Evolutionary conservation across 306 rosid genomes (phyloP), one percentile per base, ranked within the genome.

Genomic region (Rosa multiflora): DNA sequence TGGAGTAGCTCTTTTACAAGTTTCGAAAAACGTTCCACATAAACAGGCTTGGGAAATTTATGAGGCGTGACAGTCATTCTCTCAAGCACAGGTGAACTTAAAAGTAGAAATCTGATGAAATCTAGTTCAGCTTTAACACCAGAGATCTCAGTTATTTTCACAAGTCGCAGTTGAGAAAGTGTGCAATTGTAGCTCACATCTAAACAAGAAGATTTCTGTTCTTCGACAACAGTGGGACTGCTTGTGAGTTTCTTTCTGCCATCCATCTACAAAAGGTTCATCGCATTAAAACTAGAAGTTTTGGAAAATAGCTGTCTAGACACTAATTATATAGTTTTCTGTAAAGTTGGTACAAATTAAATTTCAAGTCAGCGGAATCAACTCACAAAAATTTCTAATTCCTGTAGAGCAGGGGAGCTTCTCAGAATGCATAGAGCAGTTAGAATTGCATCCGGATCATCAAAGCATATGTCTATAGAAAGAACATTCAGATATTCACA

Each of bases 391-490:
- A 90, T 76, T 81, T 88, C 90, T 61, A 86, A 76, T 23, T 77
- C 89, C 51, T 76, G 90, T 17, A 88, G 83, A 81, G 76, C 82
- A 64, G 94, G 94, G 42, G 88, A 86, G 83, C 89, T 90, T 83
- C 88, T 81, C 66, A 90, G 63, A 20, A 89, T 73, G 89, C 87
- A 87, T 29, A 85, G 78, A 67, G 88, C 84, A 80, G 89, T 78
- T 67, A 82, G 76, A 74, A 85, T 75, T 83, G 83, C 91, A 58
- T 85, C 87, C 18, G 21, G 13, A 61, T 89, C 89, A 40, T 84
- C 71, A 85, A 89, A 86, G 81, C 85, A 78, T 49, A 89, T 76
- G 69, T 84, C 79, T 42, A 87, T n/a, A 35, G 88, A 87, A 68
- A 89, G 91, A 81, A 76, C 84, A 62, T 52, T 84, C 66, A 89